Conservation (phyloP, 2,329 filamentous ascomycete genomes). For the Aspergillus brasiliensis region DNA sequence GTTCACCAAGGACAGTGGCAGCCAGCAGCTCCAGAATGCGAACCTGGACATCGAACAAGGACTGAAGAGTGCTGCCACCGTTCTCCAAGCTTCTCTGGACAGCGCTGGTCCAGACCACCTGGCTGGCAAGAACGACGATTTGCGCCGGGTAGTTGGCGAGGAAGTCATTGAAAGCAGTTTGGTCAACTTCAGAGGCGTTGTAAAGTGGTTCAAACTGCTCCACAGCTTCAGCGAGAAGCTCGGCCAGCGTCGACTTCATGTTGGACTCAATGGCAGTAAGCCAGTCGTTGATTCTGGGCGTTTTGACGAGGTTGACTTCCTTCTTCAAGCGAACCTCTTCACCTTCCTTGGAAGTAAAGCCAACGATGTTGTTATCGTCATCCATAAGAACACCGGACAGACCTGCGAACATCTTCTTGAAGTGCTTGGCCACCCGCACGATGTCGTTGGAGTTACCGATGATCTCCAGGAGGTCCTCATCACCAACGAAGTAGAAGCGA, state of each 20-base stretch:
- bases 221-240: conserved; percentile 83
- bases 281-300: conserved; percentile 98
- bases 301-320: conserved; percentile 88
- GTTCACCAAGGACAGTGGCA: conserved; percentile 83
- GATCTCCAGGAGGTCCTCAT: conserved; percentile 97
- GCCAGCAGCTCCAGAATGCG: conserved; percentile 83
- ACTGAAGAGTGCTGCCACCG: conserved; percentile 69
- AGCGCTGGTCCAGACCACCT: conserved; percentile 88
- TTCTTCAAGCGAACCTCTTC: conserved; percentile 86
- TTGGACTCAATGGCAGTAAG: conserved; percentile 86
- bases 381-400: conserved; percentile 88
- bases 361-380: conserved; percentile 84
- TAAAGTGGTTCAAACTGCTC: conserved; percentile 81
- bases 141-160: conserved; percentile 86
- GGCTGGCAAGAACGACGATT: conserved; percentile 90
- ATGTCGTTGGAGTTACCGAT: conserved; percentile 99
- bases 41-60: conserved; percentile 79
- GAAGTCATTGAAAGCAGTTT: conserved; percentile 72
- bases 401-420: conserved; percentile 99
- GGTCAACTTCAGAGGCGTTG: conserved; percentile 69
- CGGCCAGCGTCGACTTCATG: conserved; percentile 93
- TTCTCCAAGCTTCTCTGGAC: conserved; percentile 76
- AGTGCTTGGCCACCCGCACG: conserved; percentile 92
- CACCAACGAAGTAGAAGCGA: conserved; percentile 98
- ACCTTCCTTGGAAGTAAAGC: conserved; percentile 93